Evolutionary conservation across 768 basidiomycete genomes (phyloP), one percentile per base, ranked within the genome.

Genomic region (Asterophora parasitica): DNA sequence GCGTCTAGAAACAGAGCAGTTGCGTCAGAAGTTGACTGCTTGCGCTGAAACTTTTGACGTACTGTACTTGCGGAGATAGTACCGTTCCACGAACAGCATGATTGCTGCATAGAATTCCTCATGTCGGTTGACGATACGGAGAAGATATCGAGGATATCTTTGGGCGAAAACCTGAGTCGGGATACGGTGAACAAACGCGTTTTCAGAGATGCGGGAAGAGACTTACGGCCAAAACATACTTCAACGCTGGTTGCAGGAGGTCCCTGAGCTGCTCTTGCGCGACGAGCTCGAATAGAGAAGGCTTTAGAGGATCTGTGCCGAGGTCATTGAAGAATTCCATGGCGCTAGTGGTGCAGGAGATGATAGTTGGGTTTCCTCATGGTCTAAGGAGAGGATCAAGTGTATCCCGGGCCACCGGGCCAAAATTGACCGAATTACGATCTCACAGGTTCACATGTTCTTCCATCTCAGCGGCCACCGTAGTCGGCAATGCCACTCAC

Each of bases 191-290:
- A 17, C 27, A n/a, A 28, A 44, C 30, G 19, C 15, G 36, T 23
- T 10, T 13, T 26, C 23, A 5, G 36, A 39, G 28, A 35, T 4
- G 31, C 19, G 10, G n/a, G 44, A 13, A 26, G 31, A 17, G 36
- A 63, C 85, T 70, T 64, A 94, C 94, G 52, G 88, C 87, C 28
- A 98, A 71, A 37, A 94, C 84, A 70, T 98, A 97, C 69, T 94
- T 92, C 61, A 96, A 71, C 11, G 94, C 92, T 28, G 95, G 95
- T 59, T 97, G 94, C 10, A 98, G 75, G 6, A 96, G 75, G 61
- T 94, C 91, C 50, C 88, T 73, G 15, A 98, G 79, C 62, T 97
- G 93, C 56, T 96, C 94, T 64, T 96, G 90, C 6, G 92, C 92
- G 32, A 96, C 74, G 9, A 97, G 79, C 61, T 97, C 94, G 58